Evolutionary conservation across 106 monocot genomes (phyloP).

Genomic region (Alisma plantagoaquatica): DNA sequence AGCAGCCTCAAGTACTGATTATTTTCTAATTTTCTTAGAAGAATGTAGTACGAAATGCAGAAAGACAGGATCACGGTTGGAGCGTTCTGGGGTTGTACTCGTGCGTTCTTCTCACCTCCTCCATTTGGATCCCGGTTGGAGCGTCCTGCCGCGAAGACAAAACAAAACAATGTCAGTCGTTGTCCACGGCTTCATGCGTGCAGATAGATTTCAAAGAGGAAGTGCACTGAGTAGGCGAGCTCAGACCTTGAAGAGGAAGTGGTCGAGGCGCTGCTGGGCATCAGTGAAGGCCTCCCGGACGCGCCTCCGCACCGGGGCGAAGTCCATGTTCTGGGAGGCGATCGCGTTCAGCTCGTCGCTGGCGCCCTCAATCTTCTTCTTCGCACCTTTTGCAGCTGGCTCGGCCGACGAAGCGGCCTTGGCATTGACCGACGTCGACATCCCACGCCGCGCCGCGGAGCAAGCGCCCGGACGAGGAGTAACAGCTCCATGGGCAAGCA

Average conservation of each 20-base stretch:
- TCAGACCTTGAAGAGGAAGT: conserved; percentile 82
- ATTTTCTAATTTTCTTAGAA: neutral
- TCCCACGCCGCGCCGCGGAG: conserved; percentile 2
- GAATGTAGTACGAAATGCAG: neutral
- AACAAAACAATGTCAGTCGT: neutral
- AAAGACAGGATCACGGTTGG: no score
- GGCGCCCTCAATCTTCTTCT: conserved; percentile 47
- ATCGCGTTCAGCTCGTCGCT: conserved; percentile 58
- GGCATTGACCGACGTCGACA: neutral
- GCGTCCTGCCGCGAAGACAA: conserved; percentile 42
- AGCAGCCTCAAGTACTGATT: neutral
- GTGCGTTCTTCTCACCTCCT: conserved; percentile 42
- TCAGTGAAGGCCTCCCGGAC: conserved; percentile 55
- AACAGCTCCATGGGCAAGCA: conserved; percentile 9
- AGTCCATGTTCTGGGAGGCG: conserved; percentile 54
- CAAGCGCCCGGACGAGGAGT: no score
- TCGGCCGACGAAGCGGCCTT: conserved; percentile 3
- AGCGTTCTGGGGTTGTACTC: neutral
- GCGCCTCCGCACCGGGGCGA: conserved; percentile 42
- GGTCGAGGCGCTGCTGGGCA: conserved; percentile 57
- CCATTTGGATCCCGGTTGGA: conserved; percentile 51
- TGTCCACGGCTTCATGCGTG: neutral
- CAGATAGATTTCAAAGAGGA: neutral
- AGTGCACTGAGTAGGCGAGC: neutral
- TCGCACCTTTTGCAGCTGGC: conserved; percentile 4